Conservation (phyloP, 768 basidiomycete genomes). For the Neoboletus subvelutipes region DNA sequence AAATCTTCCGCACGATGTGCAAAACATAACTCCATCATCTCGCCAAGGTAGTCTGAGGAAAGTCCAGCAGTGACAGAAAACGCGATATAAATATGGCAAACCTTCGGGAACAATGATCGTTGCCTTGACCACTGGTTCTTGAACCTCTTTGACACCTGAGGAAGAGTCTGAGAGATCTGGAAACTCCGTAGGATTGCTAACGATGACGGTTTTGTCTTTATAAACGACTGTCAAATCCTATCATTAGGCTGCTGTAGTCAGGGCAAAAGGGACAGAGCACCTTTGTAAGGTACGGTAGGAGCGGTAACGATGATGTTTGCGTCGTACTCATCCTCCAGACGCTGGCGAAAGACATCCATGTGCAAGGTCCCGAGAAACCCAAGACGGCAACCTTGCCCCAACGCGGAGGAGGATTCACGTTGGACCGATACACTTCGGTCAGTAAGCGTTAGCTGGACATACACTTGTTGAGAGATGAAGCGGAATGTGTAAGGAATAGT, state of each 20-base stretch:
- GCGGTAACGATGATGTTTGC: constrained; percentile 94
- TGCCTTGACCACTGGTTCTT: constrained; percentile 92
- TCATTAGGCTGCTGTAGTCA: neutral
- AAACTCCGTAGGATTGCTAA: constrained; percentile 96
- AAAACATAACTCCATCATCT: constrained; percentile 94
- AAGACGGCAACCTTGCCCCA: constrained; percentile 92
- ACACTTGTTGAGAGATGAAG: constrained; percentile 11
- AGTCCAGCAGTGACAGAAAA: neutral
- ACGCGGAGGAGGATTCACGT: constrained; percentile 88
- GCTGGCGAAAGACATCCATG: constrained; percentile 95
- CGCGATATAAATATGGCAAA: constrained; percentile 28
- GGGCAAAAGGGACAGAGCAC: constrained; percentile 35
- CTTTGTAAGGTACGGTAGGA: constrained; percentile 92
- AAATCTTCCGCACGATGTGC: constrained; percentile 80
- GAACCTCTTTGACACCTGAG: constrained; percentile 67
- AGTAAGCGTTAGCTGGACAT: constrained; percentile 68
- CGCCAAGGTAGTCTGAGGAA: constrained; percentile 79
- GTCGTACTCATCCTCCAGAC: constrained; percentile 95
- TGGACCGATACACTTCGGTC: constrained; percentile 89
- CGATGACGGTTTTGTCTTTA: constrained; percentile 54
- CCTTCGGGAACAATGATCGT: constrained; percentile 94
- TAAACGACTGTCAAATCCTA: constrained; percentile 59
- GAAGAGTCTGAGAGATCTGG: constrained; percentile 72
- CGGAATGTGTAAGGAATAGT: neutral
- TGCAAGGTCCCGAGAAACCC: constrained; percentile 96